A percentile compares a stretch with the other conserved stretches of the same genome.
These are phyloP conservation scores for Mucor mucedo DNA, from an alignment of 371 early-diverging fungal genomes.

Conservation along the genomic window DNA sequence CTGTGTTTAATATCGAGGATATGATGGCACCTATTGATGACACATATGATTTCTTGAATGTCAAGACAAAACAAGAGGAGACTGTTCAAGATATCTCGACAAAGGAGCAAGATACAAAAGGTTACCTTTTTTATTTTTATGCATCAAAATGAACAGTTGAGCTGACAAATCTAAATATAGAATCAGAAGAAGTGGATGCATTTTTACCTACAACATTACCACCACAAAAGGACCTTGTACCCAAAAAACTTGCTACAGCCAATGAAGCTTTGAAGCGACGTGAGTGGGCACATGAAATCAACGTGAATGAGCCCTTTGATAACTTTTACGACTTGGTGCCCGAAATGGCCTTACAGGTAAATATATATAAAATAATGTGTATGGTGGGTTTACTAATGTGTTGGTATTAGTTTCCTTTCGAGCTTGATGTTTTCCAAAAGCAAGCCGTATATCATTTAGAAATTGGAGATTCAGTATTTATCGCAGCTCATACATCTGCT, in stretches of 20 bases:
- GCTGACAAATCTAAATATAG: not conserved
- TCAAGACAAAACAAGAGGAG: slow-evolving; percentile 30
- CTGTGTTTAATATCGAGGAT: slow-evolving; percentile 64
- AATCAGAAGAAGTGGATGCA: slow-evolving; percentile 42
- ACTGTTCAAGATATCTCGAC: slow-evolving; percentile 8
- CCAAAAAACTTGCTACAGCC: slow-evolving; percentile 37
- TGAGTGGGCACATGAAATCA: slow-evolving; percentile 94
- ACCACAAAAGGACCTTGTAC: slow-evolving; percentile 25
- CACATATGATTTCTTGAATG: slow-evolving; percentile 52
- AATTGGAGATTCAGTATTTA: slow-evolving; percentile 95
- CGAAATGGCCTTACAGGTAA: slow-evolving; percentile 77
- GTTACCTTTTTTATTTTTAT: too few relatives aligned
- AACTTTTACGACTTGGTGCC: slow-evolving; percentile 87
- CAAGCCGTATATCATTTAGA: slow-evolving; percentile 97
- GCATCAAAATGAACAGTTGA: slow-evolving; percentile 20
- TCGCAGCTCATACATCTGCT: slow-evolving; percentile 99
- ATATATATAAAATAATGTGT: not conserved
- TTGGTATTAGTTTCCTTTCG: slow-evolving; percentile 82
- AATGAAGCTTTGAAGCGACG: slow-evolving; percentile 50
- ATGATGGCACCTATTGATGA: slow-evolving; percentile 46
- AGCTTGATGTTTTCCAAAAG: slow-evolving; percentile 99
- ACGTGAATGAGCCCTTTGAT: slow-evolving; percentile 80
- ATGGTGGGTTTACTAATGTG: not conserved
- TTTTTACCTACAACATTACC: slow-evolving; percentile 37
- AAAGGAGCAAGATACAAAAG: not conserved